A percentile compares a stretch with the other conserved stretches of the same genome.
Conservation (phyloP, 1,284 basidiomycete species). For the Naganishia liquefaciens region DNA sequence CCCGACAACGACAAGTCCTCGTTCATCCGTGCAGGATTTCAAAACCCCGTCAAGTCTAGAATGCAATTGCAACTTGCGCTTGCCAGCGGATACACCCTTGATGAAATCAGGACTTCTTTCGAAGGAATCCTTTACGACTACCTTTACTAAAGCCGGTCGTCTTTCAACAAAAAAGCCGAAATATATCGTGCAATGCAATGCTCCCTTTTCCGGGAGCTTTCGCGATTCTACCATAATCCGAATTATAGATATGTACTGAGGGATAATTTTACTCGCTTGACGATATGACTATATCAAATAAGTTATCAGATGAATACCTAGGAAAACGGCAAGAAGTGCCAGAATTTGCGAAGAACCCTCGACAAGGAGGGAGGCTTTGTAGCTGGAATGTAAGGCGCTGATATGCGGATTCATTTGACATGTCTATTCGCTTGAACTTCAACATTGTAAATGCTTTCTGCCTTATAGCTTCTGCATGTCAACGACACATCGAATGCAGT, state of each 20-base stretch:
- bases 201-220: background rate
- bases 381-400: no score
- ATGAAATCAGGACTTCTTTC: constrained; percentile 21
- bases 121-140: constrained; percentile 28
- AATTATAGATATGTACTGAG: constrained; percentile 6
- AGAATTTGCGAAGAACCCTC: background rate
- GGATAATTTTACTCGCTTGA: background rate
- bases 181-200: no score
- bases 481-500: constrained; percentile 87
- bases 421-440: no score
- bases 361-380: no score
- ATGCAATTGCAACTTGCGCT: constrained; percentile 28
- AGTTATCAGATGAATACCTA: no score
- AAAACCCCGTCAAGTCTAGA: constrained; percentile 31
- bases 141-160: constrained; percentile 12
- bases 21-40: constrained; percentile 32
- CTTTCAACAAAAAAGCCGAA: no score
- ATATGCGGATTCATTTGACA: no score
- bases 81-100: constrained; percentile 25
- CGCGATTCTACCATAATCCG: constrained; percentile 1
- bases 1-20: constrained; percentile 26
- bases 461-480: constrained; percentile 44
- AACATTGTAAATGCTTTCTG: background rate
- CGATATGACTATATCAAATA: background rate
- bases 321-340: background rate